Base-by-base conservation (phyloP, 257 asterid species). In the Rhazya stricta region DNA sequence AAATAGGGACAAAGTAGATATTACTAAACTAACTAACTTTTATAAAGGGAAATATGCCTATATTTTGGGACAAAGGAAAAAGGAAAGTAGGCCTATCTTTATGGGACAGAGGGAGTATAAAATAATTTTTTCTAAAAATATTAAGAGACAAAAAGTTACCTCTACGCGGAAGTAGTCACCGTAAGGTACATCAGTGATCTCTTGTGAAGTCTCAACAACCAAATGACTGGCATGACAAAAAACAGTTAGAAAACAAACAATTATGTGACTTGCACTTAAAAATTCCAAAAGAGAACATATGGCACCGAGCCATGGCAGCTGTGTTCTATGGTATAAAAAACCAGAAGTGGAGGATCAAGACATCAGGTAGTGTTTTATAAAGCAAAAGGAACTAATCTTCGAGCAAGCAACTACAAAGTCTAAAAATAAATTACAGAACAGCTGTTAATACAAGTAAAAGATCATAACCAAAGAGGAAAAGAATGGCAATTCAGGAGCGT, bases 91-190 rank as follows among this genome's bases (percentile, higher is more conserved):
- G n/a, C n/a, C n/a, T n/a, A n/a, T n/a, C n/a, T n/a, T n/a, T n/a
- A n/a, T n/a, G n/a, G n/a, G n/a, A n/a, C n/a, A n/a, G n/a, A n/a
- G n/a, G n/a, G n/a, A n/a, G n/a, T n/a, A n/a, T n/a, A n/a, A n/a
- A n/a, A n/a, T n/a, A n/a, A n/a, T n/a, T n/a, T n/a, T n/a, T n/a
- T n/a, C n/a, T n/a, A n/a, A n/a, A n/a, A n/a, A n/a, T n/a, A n/a
- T n/a, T n/a, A n/a, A n/a, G n/a, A n/a, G n/a, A n/a, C n/a, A n/a
- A n/a, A n/a, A n/a, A n/a, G n/a, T n/a, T 92, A 92, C 99, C 99
- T 94, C 97, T 74, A 94, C 99, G 27, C 84, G 89, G 81, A 94
- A 92, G 89, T 94, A 94, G 82, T 90, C 98, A 74, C 87, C 96
- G 48, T 88, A 94, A n/a, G 99, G 99, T 43, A 94, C 98, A 60